A percentile compares a stretch with the other conserved stretches of the same genome.
Evolutionary conservation across 768 basidiomycete species (phyloP).

Genomic region (Boletus speciosus): DNA sequence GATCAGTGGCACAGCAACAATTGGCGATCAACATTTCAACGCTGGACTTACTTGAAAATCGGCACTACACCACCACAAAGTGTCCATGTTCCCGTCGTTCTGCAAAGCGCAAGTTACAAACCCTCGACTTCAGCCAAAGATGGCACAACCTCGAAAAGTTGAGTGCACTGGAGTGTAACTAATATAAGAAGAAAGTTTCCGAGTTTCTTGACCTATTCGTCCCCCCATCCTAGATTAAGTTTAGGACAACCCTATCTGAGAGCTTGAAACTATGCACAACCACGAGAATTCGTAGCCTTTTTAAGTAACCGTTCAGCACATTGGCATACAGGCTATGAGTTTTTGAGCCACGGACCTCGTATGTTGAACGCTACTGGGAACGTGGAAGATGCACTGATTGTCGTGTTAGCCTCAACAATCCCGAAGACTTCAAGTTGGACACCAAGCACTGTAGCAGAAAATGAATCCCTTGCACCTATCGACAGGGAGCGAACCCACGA

Average conservation of each 20-base stretch:
- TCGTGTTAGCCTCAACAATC: background rate
- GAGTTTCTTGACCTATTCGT: background rate
- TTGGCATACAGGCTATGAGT: background rate
- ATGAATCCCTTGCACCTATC: background rate
- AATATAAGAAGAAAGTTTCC: background rate
- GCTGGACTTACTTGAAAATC: background rate
- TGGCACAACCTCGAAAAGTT: background rate
- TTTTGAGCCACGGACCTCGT: background rate
- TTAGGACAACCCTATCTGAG: background rate
- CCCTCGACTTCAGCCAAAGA: background rate
- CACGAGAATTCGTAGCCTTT: background rate
- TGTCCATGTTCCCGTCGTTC: no score
- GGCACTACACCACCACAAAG: background rate
- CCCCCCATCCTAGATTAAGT: background rate
- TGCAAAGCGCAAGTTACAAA: background rate
- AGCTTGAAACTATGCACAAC: background rate
- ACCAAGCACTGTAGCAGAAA: background rate
- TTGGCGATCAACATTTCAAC: no score
- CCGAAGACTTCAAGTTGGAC: background rate
- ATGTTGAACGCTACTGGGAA: background rate
- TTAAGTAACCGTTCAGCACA: no score
- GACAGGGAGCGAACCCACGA: background rate
- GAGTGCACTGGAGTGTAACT: no score
- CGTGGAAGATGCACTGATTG: background rate
- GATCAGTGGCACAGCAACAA: background rate